A percentile compares a stretch with the other conserved stretches of the same genome.
Evolutionary conservation across 2,329 filamentous ascomycete genomes (phyloP).

Genomic region (Diaporthe caulivora): DNA sequence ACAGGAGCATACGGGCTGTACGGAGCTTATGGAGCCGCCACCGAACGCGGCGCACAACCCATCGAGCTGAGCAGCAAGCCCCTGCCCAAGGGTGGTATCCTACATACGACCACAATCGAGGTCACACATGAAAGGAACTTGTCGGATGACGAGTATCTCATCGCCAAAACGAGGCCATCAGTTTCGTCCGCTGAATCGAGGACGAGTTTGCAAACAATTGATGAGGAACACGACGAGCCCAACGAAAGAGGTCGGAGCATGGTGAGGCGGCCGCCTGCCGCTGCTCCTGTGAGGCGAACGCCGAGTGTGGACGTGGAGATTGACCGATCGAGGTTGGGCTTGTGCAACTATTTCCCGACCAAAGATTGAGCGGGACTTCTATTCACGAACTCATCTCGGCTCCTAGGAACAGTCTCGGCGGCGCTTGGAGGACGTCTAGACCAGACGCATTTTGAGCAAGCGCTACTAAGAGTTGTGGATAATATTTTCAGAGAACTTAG

Average conservation of each 20-base stretch:
- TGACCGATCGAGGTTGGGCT: constrained; percentile 23
- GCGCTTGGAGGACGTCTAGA: background rate
- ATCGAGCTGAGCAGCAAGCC: background rate
- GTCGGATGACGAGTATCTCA: background rate
- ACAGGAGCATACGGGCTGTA: constrained; percentile 2
- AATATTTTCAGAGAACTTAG: background rate
- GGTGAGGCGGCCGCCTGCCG: constrained; percentile 7
- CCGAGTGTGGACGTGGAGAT: constrained; percentile 24
- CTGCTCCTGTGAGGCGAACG: background rate
- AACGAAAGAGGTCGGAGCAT: constrained; percentile 2
- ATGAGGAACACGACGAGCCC: constrained; percentile 11
- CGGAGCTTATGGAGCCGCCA: constrained; percentile 9
- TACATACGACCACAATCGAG: constrained; percentile 23
- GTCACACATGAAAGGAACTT: constrained; percentile 14
- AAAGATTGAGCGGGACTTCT: background rate
- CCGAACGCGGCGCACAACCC: background rate
- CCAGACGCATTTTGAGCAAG: background rate
- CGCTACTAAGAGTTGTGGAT: background rate
- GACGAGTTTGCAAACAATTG: background rate
- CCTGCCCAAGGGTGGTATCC: constrained; percentile 9
- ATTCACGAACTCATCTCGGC: background rate
- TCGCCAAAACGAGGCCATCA: constrained; percentile 5
- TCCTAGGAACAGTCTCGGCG: background rate
- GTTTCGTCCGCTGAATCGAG: constrained; percentile 10
- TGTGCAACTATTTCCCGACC: background rate